Evolutionary conservation across 257 asterid species (phyloP), one percentile per base, ranked within the genome.

Genomic region (Linderniella brevidens): DNA sequence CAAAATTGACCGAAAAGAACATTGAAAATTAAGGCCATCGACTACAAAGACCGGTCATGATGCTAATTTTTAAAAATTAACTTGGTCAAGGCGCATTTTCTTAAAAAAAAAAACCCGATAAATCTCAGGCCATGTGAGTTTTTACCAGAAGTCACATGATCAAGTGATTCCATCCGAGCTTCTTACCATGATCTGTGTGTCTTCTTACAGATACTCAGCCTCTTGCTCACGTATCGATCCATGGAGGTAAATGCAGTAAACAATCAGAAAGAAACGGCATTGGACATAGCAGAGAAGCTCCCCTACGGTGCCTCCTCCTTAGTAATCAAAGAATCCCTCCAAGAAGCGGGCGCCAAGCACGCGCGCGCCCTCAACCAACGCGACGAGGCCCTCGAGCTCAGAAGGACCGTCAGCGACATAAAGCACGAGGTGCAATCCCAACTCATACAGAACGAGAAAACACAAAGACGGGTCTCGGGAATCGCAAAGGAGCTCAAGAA

Each of bases 251-350:
- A 90, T 16, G 86, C 72, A 41, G 71, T 90, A 1, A 90, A 90
- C 66, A 73, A 69, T 43, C 86, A 75, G 35, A 75, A 58, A 3
- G 93, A 90, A 67, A 90, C 99, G 5, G 83, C 96, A 8, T 75
- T 90, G 96, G 99, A 90, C 78, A 71, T 90, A 38, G 94, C 93
- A 1, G 96, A 90, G 66, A 82, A 77, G 56, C 93, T 90, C 66
- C 96, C 68, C 54, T 90, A 79, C 1, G 94, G 96, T 32, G 63
- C 60, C 5, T 69, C 78, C 0, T 74, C 93, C 13, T 64, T 90
- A 53, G 73, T 68, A 50, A 90, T 90, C 13, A 60, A 65, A 39
- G 96, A 79, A 65, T 79, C 77, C 12, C 74, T 90, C 13, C 37
- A 61, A 0, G 94, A 85, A 19, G 94, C 92, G 3, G 99, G 99